phyloP scores from a whole-genome alignment of 2,329 filamentous ascomycete species.

The Cytospora piceicola region DNA sequence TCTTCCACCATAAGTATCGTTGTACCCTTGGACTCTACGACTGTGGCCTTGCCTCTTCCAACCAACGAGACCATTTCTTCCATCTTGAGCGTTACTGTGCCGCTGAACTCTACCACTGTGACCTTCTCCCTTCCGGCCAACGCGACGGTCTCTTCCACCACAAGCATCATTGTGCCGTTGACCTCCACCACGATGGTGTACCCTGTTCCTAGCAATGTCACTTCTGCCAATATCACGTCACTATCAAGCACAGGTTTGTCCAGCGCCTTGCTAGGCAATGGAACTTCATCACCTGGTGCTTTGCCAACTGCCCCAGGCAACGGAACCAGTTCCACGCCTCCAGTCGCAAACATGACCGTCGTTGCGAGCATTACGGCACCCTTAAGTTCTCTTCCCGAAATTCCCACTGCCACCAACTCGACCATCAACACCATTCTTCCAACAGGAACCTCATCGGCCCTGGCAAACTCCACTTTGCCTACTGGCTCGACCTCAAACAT shows the following conservation, averaged over 20 bases:
- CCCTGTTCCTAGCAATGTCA: conserved; percentile 7
- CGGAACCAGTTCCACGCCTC: conserved; percentile 13
- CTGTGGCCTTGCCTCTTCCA: conserved; percentile 23
- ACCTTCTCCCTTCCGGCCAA: conserved; percentile 25
- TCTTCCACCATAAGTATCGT: conserved; percentile 14
- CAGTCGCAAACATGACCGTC: conserved; percentile 19
- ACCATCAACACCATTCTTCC: conserved; percentile 22
- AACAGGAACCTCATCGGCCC: conserved; percentile 1
- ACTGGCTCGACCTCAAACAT: conserved; percentile 23
- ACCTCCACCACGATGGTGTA: conserved; percentile 6
- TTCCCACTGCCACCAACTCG: conserved; percentile 21
- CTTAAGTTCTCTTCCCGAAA: conserved; percentile 5
- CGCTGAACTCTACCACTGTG: conserved; percentile 14
- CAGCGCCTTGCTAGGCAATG: conserved; percentile 10
- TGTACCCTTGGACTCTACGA: conserved; percentile 24
- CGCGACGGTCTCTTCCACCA: neutral
- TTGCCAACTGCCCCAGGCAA: conserved; percentile 15
- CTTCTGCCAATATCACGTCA: conserved; percentile 14
- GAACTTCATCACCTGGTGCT: conserved; percentile 4
- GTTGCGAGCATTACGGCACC: conserved; percentile 24
- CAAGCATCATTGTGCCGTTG: conserved; percentile 2
- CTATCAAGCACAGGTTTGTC: neutral
- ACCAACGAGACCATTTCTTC: conserved; percentile 15
- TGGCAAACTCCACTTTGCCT: conserved; percentile 18
- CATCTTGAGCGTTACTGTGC: neutral